Conservation (phyloP, 2,329 filamentous ascomycete genomes). For the Ramularia endophylla region DNA sequence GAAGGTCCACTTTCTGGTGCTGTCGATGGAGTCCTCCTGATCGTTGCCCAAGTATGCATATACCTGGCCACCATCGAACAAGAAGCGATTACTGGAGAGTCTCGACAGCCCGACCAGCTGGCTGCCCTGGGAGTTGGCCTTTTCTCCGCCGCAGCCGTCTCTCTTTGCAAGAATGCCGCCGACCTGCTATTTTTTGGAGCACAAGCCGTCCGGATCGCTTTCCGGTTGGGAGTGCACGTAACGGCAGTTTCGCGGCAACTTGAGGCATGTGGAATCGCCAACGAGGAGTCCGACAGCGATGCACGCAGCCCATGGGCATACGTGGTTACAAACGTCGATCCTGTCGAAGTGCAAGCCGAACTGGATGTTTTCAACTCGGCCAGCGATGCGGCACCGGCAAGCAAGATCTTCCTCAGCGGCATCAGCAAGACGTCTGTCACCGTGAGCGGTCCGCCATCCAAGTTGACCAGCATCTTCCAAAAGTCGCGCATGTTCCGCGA, state of each 20-base stretch:
- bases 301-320: conserved; percentile 44
- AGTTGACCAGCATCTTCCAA: conserved; percentile 24
- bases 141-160: conserved; percentile 39
- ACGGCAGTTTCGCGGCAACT: conserved; percentile 39
- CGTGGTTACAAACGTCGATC: conserved; percentile 33
- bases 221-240: conserved; percentile 43
- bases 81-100: no score
- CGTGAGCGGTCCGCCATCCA: conserved; percentile 29
- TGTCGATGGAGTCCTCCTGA: conserved; percentile 42
- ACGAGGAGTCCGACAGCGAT: conserved; percentile 28
- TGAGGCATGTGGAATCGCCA: conserved; percentile 28
- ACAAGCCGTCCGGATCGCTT: conserved; percentile 40
- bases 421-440: conserved; percentile 25
- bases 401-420: conserved; percentile 27
- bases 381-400: no score
- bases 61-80: no score
- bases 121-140: conserved; percentile 46
- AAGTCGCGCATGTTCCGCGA: conserved; percentile 21
- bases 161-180: conserved; percentile 29
- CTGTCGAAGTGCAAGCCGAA: conserved; percentile 33
- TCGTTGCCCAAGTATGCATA: no score
- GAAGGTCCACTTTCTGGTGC: conserved; percentile 39
- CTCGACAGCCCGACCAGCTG: no score
- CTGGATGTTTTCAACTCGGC: no score
- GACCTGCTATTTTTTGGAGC: conserved; percentile 40